Base-by-base conservation (phyloP, 148 eudicot genomes). In the Simmondsia chinensis region DNA sequence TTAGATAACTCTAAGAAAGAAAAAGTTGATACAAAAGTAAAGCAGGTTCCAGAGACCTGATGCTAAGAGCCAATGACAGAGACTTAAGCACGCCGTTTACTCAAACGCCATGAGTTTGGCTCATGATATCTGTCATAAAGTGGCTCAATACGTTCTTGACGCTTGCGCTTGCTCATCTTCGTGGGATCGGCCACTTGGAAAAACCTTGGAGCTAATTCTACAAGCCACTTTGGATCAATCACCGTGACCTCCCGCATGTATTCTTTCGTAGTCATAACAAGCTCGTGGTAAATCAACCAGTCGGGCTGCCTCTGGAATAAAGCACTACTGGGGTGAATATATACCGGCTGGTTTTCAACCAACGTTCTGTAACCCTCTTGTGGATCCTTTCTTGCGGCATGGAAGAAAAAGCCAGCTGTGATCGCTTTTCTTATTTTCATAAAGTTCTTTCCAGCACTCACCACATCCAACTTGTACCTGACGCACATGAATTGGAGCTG, bases 261-360 rank as follows among this genome's bases (percentile, higher is more conserved):
- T 42, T 91, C 99, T 42, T 91, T 91, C 3, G 99, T 85, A 0
- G 99, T 91, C 99, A 91, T 91, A 8, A 91, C 95, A 48, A 91
- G 54, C 64, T 91, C 99, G 19, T 91, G 95, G 69, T 91, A 91
- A 33, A 91, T 77, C 9, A 91, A 88, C 99, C 99, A 91, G 29
- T 86, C 94, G 4, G 95, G 95, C 31, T 91, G 99, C 35, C 89
- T 74, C 64, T 91, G 99, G 52, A 91, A 91, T 12, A 86, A 64
- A 29, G 95, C 95, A 73, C 94, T 83, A 68, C 96, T 83, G 0
- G 96, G 96, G 45, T 83, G 94, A 25, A 88, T 88, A 59, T 83
- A 83, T 17, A 88, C 94, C 2, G 89, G 86, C 69, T 88, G 96
- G 56, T 88, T 88, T 63, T 88, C 94, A 10, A 83, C 94, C 15